Evolutionary conservation across 176 grass and related monocot species (phyloP).

Genomic region (Zoysia japonica): DNA sequence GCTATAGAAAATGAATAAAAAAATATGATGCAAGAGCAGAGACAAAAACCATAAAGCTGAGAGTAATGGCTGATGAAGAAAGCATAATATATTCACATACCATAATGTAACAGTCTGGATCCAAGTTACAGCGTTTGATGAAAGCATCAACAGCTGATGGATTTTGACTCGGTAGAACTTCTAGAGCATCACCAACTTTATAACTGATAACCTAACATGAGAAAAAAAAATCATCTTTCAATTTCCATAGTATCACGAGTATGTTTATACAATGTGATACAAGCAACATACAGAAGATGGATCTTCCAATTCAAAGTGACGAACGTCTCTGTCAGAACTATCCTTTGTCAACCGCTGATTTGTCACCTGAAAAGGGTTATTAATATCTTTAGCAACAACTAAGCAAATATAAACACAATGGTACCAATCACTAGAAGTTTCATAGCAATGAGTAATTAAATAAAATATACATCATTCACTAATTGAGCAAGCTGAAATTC

Average conservation of each 20-base stretch:
- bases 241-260: not conserved
- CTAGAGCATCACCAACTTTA: conserved; percentile 72
- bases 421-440: not conserved
- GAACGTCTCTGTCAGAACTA: conserved; percentile 69
- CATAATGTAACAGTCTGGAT: conserved; percentile 81
- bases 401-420: conserved; percentile 22
- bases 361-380: conserved; percentile 43
- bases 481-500: not conserved
- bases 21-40: not conserved
- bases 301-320: conserved; percentile 79
- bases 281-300: conserved; percentile 59
- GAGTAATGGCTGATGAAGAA: not conserved
- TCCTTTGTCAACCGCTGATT: conserved; percentile 58
- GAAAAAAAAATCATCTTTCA: conserved; percentile 9
- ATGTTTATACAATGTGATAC: conserved; percentile 25
- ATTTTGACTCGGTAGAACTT: conserved; percentile 83
- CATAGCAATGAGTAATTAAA: conserved; percentile 11
- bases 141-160: conserved; percentile 71
- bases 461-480: not conserved
- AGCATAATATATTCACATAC: conserved; percentile 49
- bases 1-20: conserved; percentile 16
- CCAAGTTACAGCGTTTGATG: conserved; percentile 80
- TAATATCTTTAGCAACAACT: conserved; percentile 19
- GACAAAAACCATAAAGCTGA: not conserved
- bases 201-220: conserved; percentile 66